phyloP scores from a whole-genome alignment of 1,284 basidiomycete species.

The Laetiporus sulphureus region DNA sequence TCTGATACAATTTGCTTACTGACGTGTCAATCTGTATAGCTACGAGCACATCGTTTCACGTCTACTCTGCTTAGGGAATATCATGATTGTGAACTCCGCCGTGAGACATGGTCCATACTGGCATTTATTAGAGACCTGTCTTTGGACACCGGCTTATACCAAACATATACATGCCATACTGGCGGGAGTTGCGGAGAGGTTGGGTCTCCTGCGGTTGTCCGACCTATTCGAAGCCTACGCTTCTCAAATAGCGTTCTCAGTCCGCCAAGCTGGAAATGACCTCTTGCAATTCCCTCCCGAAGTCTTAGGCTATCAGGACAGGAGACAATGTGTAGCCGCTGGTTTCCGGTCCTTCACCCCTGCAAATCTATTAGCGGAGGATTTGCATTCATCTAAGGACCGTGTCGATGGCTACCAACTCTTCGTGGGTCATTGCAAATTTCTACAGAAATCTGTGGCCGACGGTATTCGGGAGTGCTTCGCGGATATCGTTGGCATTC shows the following conservation, averaged over 20 bases:
- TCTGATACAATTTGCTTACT: constrained; percentile 8
- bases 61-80: constrained; percentile 75
- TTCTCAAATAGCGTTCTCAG: constrained; percentile 66
- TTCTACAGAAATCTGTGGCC: constrained; percentile 41
- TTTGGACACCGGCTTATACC: constrained; percentile 40
- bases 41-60: constrained; percentile 78
- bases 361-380: constrained; percentile 42
- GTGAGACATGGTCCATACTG: constrained; percentile 85
- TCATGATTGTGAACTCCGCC: constrained; percentile 76
- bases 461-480: constrained; percentile 64
- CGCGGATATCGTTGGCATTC: constrained; percentile 63
- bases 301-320: constrained; percentile 66
- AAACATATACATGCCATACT: constrained; percentile 64
- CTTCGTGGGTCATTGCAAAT: constrained; percentile 60
- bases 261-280: constrained; percentile 44
- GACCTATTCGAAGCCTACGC: constrained; percentile 77
- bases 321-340: constrained; percentile 51
- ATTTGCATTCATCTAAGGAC: constrained; percentile 20
- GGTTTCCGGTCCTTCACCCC: constrained; percentile 60
- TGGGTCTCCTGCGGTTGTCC: constrained; percentile 64
- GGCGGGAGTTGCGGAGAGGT: constrained; percentile 50
- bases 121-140: constrained; percentile 75
- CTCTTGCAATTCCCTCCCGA: constrained; percentile 62
- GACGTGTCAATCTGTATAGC: constrained; percentile 28
- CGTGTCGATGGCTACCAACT: constrained; percentile 39